Evolutionary conservation across 2,329 filamentous ascomycete species (phyloP).

Genomic region (Penicillium sp.): DNA sequence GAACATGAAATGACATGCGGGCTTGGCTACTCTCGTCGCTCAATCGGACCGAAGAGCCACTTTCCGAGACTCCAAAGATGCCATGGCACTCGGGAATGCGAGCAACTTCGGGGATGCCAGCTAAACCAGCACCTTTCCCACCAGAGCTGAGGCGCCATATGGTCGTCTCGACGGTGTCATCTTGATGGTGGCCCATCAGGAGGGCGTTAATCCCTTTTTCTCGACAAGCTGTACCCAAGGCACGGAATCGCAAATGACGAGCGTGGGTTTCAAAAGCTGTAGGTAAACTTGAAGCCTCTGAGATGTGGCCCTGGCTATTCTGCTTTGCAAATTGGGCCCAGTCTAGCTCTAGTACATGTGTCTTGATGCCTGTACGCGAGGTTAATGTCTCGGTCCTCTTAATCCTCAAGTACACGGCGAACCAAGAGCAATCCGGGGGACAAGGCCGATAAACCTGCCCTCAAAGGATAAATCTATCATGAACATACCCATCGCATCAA

Average conservation of each 20-base stretch:
- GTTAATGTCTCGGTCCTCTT: neutral
- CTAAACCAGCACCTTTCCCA: conserved; percentile 63
- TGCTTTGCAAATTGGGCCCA: conserved; percentile 41
- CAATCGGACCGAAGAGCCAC: conserved; percentile 48
- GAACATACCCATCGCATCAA: conserved; percentile 40
- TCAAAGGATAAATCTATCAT: neutral
- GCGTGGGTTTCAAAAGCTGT: conserved; percentile 72
- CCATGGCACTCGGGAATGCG: conserved; percentile 81
- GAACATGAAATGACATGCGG: conserved; percentile 3
- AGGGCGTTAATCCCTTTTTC: conserved; percentile 51
- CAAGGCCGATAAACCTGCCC: too few relatives aligned
- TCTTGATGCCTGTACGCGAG: conserved; percentile 24
- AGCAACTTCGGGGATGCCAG: conserved; percentile 59
- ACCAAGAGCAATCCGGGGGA: neutral
- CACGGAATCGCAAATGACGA: conserved; percentile 65
- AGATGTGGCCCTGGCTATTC: neutral
- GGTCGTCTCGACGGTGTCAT: conserved; percentile 88
- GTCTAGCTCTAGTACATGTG: conserved; percentile 39
- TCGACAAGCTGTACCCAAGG: conserved; percentile 58
- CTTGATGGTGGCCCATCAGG: conserved; percentile 77
- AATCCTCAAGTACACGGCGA: neutral
- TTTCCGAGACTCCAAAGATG: conserved; percentile 64
- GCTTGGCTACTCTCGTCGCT: conserved; percentile 1
- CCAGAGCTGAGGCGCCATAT: conserved; percentile 68
- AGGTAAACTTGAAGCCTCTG: conserved; percentile 36